Evolutionary conservation across 176 grass and related monocot genomes (phyloP).

Genomic region (Luzula sylvatica): DNA sequence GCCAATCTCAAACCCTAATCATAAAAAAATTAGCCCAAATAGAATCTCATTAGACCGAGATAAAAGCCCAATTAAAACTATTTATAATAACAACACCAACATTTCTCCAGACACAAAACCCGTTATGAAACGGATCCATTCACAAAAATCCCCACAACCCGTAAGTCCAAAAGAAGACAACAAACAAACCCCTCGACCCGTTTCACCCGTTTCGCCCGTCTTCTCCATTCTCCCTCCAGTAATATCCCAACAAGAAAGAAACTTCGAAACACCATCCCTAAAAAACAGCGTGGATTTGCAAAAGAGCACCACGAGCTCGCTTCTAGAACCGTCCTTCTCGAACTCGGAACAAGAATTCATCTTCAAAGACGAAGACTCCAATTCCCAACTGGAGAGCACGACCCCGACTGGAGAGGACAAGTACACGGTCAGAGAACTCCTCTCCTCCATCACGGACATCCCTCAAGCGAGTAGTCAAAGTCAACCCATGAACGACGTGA

Average conservation of each 20-base stretch:
- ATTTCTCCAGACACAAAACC: constrained; percentile 29
- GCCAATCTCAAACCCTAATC: constrained; percentile 23
- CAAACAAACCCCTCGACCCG: not conserved
- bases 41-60: constrained; percentile 28
- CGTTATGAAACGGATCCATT: constrained; percentile 24
- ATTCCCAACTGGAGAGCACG: constrained; percentile 19
- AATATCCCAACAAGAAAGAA: constrained; percentile 28
- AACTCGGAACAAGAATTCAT: constrained; percentile 39
- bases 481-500: constrained; percentile 59
- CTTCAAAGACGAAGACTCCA: constrained; percentile 48
- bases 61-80: constrained; percentile 37
- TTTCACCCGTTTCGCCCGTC: constrained; percentile 12
- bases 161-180: constrained; percentile 26
- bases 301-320: constrained; percentile 40
- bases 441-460: constrained; percentile 54
- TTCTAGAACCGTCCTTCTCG: constrained; percentile 37
- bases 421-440: constrained; percentile 81
- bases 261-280: constrained; percentile 18
- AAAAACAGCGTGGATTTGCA: constrained; percentile 26
- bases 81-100: constrained; percentile 30
- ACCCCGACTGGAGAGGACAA: constrained; percentile 54
- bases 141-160: constrained; percentile 22
- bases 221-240: constrained; percentile 24
- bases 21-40: constrained; percentile 30
- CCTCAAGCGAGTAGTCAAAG: constrained; percentile 32